These are phyloP conservation scores for Laburnicola sp. DNA, from an alignment of 2,329 filamentous ascomycete genomes.

Conservation along the genomic window DNA sequence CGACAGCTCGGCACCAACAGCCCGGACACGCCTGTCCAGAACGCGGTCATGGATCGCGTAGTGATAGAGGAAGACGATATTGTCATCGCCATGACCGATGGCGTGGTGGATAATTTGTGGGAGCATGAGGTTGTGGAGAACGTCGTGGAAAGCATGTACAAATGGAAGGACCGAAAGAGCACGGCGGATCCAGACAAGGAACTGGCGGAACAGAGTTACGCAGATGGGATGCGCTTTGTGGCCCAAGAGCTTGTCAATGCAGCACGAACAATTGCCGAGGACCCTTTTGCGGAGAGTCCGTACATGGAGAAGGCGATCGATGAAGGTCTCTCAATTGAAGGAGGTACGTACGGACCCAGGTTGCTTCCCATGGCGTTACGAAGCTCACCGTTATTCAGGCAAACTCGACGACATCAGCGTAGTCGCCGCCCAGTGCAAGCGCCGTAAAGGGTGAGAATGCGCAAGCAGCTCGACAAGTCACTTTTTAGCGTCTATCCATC, in stretches of 20 bases:
- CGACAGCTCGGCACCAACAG: conserved; percentile 94
- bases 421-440: conserved; percentile 77
- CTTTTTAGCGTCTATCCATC: too few species aligned
- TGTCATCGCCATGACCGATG: conserved; percentile 89
- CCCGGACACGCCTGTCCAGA: conserved; percentile 76
- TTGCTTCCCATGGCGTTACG: too few species aligned
- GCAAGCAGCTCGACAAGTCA: too few species aligned
- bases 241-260: conserved; percentile 82
- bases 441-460: conserved; percentile 45
- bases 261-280: conserved; percentile 78
- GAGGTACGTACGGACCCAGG: conserved; percentile 62
- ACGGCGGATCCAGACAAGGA: conserved; percentile 46
- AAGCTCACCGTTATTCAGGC: conserved; percentile 54
- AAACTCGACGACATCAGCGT: conserved; percentile 97
- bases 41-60: conserved; percentile 75
- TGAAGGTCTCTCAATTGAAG: conserved; percentile 88
- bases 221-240: conserved; percentile 77
- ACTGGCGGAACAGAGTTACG: conserved; percentile 56
- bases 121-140: conserved; percentile 85
- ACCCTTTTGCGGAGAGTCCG: conserved; percentile 93
- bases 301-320: conserved; percentile 98
- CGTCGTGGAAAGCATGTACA: conserved; percentile 70
- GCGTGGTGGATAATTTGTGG: conserved; percentile 96
- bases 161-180: conserved; percentile 66
- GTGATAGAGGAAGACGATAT: conserved; percentile 83